phyloP scores from a whole-genome alignment of 257 asterid species.

The Capsicum chinense region DNA sequence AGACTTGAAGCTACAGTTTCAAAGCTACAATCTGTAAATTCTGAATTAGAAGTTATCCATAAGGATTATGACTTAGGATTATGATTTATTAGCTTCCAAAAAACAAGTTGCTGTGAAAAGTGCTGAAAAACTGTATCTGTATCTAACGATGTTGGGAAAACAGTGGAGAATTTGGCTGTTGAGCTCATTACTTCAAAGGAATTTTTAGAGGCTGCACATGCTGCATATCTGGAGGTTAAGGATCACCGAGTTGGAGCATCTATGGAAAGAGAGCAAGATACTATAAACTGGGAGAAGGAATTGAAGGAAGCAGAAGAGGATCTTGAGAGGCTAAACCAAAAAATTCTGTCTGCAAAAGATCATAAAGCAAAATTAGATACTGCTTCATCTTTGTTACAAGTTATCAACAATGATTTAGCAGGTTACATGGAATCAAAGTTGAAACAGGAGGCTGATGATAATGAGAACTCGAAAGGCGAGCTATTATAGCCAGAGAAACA shows the following conservation, averaged over 20 bases:
- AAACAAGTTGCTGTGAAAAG: slow-evolving; percentile 59
- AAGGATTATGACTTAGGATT: slow-evolving; percentile 39
- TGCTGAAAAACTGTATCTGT: slow-evolving; percentile 61
- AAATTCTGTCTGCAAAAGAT: too few species aligned
- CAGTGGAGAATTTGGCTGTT: slow-evolving; percentile 76
- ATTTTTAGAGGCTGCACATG: slow-evolving; percentile 21
- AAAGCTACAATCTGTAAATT: too few species aligned
- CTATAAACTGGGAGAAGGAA: too few species aligned
- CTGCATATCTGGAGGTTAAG: too few species aligned
- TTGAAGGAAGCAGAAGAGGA: too few species aligned
- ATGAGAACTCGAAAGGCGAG: slow-evolving; percentile 38
- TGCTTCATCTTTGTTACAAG: slow-evolving; percentile 1
- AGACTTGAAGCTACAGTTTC: too few species aligned
- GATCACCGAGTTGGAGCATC: too few species aligned
- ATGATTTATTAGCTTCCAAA: slow-evolving; percentile 56
- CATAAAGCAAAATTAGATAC: too few species aligned
- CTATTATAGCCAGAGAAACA: slow-evolving; percentile 45
- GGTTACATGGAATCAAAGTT: slow-evolving; percentile 70
- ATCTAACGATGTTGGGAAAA: slow-evolving; percentile 73
- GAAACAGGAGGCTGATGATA: slow-evolving; percentile 47
- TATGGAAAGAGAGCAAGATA: too few species aligned
- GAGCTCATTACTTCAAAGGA: slow-evolving; percentile 82
- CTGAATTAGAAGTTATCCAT: too few species aligned
- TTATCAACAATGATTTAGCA: slow-evolving; percentile 73
- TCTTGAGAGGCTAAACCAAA: too few species aligned